Base-by-base conservation (phyloP, 2,329 filamentous ascomycete species). In the Calonectria ilicicola region DNA sequence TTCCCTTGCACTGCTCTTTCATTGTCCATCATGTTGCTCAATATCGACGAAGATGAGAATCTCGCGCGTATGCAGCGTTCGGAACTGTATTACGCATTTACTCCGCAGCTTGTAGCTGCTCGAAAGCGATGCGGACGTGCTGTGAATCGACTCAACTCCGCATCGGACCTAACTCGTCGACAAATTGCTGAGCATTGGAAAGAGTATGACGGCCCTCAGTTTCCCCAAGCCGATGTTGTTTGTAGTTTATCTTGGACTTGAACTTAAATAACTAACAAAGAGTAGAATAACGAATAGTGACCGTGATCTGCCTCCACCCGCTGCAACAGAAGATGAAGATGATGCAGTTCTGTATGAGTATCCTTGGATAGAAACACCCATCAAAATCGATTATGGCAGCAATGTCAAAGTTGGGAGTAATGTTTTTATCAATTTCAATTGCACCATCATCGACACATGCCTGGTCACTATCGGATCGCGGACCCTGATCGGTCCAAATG, bases 401-500 rank as follows among this genome's bases (percentile, higher is more conserved):
- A 95, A 97, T 74, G 86, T 96, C 56, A 90, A 84, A 29, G 71
- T 82, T 5, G 95, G 94, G 21, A 85, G 90, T 53, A 91, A 91
- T 67, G 93, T 94, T 17, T 97, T 92, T 79, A 88, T 98, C 81
- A 98, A 90, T 84, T 92, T 89, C 81, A 92, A 95, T 83, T 92
- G 90, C 77, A 92, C 91, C 7, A 93, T 95, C 81, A 85, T 97
- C 35, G 95, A 98, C 81, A 96, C 93, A 1, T 94, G 92, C 81
- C 83, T 87, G 32, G 93, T 97, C 69, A 91, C 88, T 1, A 91
- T 98, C 62, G 95, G 95, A 0, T 89, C 92, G 5, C 91, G 95
- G 66, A 96, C 94, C 1, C 85, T 98, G 29, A 86, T 97, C 49
- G 95, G 94, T 0, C 94, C 95, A 2, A 94, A 95, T 80, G 94